A percentile compares a stretch with the other conserved stretches of the same genome.
Conservation (phyloP, 2,329 filamentous ascomycete species). For the Cytospora leucostoma region DNA sequence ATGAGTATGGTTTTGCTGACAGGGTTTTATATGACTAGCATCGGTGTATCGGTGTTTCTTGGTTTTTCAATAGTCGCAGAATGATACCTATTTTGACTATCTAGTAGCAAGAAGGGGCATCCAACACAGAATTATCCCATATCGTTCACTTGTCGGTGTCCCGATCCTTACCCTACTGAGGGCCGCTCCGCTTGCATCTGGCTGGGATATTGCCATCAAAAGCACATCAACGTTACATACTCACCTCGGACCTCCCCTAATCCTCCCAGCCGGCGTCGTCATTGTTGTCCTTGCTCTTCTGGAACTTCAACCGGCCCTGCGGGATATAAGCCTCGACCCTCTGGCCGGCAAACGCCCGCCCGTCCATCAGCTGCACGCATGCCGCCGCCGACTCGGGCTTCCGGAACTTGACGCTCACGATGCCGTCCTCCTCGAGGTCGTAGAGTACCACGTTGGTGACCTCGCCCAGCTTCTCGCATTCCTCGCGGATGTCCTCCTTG, state of each 20-base stretch:
- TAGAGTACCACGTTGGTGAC: conserved; percentile 92
- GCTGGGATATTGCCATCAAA: not conserved
- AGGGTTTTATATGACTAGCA: conserved; percentile 4
- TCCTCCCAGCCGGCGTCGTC: conserved; percentile 47
- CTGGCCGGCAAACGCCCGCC: conserved; percentile 74
- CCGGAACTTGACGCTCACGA: conserved; percentile 82
- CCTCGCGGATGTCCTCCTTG: conserved; percentile 90
- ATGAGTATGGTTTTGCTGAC: not conserved
- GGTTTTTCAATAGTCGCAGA: conserved; percentile 21
- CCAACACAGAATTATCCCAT: conserved; percentile 1
- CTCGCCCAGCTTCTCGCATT: conserved; percentile 81
- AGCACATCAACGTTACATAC: conserved; percentile 19
- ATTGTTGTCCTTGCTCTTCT: conserved; percentile 63
- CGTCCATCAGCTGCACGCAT: conserved; percentile 76
- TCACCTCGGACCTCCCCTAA: conserved; percentile 17
- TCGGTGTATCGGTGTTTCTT: conserved; percentile 15
- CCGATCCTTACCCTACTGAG: not conserved
- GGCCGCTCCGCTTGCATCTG: not conserved
- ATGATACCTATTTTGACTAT: conserved; percentile 24
- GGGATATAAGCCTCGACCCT: conserved; percentile 71
- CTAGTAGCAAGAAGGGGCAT: conserved; percentile 4
- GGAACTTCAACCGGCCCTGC: conserved; percentile 71
- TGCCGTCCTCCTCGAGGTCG: conserved; percentile 80
- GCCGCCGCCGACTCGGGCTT: conserved; percentile 69
- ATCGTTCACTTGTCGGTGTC: not conserved